phyloP scores from a whole-genome alignment of 345 rosid genomes.

The Salix viminalis region DNA sequence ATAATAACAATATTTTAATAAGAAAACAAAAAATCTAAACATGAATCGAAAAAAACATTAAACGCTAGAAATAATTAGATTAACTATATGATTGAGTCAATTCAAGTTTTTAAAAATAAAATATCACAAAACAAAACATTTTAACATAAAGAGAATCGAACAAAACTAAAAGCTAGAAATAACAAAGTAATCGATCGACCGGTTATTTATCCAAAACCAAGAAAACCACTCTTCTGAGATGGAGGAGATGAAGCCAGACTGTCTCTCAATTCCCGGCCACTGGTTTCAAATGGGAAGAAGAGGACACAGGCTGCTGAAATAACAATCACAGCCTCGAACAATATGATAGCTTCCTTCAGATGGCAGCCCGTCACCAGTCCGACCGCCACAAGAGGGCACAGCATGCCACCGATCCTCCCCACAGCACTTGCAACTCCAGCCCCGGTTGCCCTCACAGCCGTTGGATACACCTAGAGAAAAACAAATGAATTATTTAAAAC shows the following conservation, averaged over 20 bases:
- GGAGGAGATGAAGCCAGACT: neutral
- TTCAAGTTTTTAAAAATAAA: too few species aligned
- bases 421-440: slow-evolving; percentile 21
- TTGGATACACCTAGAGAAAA: slow-evolving; percentile 17
- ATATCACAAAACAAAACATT: too few species aligned
- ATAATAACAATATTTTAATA: too few species aligned
- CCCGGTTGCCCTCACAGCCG: slow-evolving; percentile 20
- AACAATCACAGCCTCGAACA: slow-evolving; percentile 11
- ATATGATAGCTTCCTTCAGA: slow-evolving; percentile 13
- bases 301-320: slow-evolving; percentile 7
- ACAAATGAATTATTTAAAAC: neutral
- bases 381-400: slow-evolving; percentile 25
- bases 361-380: slow-evolving; percentile 18
- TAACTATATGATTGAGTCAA: too few species aligned
- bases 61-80: too few species aligned
- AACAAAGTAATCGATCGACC: too few species aligned
- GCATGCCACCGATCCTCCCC: slow-evolving; percentile 24
- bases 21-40: too few species aligned
- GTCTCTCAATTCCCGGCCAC: slow-evolving; percentile 19
- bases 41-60: too few species aligned
- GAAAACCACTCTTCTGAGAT: too few species aligned
- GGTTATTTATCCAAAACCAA: too few species aligned
- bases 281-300: slow-evolving; percentile 24
- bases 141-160: too few species aligned
- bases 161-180: too few species aligned